phyloP scores from a whole-genome alignment of 1,139 yeast genomes.

The Kurtzmaniella quercitrusa region DNA sequence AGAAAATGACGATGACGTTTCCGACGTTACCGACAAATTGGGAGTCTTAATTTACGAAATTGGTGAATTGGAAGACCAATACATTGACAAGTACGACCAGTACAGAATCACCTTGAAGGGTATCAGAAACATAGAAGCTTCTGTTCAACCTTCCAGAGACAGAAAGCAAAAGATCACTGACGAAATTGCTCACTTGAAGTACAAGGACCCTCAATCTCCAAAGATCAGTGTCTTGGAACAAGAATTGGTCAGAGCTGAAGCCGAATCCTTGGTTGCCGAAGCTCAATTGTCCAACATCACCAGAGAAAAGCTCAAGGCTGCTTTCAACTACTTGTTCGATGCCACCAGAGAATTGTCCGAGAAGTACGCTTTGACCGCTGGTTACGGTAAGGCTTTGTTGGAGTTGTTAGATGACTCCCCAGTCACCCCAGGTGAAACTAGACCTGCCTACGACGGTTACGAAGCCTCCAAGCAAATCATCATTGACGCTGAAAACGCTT shows the following conservation, averaged over 20 bases:
- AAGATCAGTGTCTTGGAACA: constrained; percentile 94
- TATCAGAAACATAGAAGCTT: constrained; percentile 92
- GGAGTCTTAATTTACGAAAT: constrained; percentile 95
- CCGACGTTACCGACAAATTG: constrained; percentile 94
- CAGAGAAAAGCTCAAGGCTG: constrained; percentile 95
- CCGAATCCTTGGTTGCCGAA: constrained; percentile 97
- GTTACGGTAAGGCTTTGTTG: constrained; percentile 95
- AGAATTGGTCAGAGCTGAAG: constrained; percentile 98
- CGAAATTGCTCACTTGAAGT: constrained; percentile 95
- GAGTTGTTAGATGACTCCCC: constrained; percentile 95
- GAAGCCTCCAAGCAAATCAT: constrained; percentile 98
- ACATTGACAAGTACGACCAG: constrained; percentile 96
- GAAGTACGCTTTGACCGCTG: constrained; percentile 94
- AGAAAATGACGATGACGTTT: constrained; percentile 94
- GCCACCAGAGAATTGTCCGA: constrained; percentile 95
- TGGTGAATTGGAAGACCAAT: constrained; percentile 97
- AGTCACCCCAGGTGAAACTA: constrained; percentile 98
- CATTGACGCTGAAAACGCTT: constrained; percentile 93
- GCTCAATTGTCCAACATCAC: constrained; percentile 98
- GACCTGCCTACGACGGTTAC: constrained; percentile 97
- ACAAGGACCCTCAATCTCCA: constrained; percentile 97
- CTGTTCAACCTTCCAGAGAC: constrained; percentile 97
- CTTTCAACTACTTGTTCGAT: constrained; percentile 95
- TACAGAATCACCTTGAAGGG: constrained; percentile 95
- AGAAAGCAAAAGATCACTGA: constrained; percentile 97